Base-by-base conservation (phyloP, 495 filamentous ascomycete genomes). In the Podospora anserina region DNA sequence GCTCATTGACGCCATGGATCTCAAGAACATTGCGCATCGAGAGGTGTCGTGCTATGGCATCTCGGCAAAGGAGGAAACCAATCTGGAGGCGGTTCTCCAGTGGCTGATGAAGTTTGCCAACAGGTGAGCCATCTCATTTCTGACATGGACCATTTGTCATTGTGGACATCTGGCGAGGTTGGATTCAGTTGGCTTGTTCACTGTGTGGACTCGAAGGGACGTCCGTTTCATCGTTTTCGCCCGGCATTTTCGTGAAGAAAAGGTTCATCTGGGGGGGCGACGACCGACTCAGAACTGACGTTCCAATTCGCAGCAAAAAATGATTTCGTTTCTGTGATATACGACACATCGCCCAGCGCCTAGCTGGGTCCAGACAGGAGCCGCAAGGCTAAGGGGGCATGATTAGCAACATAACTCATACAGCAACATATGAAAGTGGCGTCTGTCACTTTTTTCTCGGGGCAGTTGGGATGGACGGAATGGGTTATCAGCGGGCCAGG, bases 11-110 rank as follows among this genome's bases (percentile, higher is more conserved):
- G 89, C 87, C 63, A 87, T 99, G 85, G 89, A 97, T 71, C 85
- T 99, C 34, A 95, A 94, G 79, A 87, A 88, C 64, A 91, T 99
- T 76, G 91, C 90, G 55, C 90, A 91, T 74, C 92, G 95, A 34
- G 95, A 99, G 79, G 94, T 99, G 72, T 96, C 92, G 84, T 99
- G 95, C 82, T 99, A 98, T 79, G 94, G 95, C 64, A 98, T 99
- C 81, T 97, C 93, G 74, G 95, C 94, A 53, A 97, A 97, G 77
- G 94, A 99, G 77, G 95, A 99, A 81, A 97, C 94, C 39, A 99
- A 99, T 79, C 87, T 99, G 71, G 95, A 99, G 78, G 95, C 94
- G 5, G 95, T 99, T 53, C 79, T 99, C 75, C 92, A 97, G 76
- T 99, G 96, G 94, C 82, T 99, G 77, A 93, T 99, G 79, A 94